Evolutionary conservation across 768 basidiomycete species (phyloP).

Genomic region (Lentinula lateritia): DNA sequence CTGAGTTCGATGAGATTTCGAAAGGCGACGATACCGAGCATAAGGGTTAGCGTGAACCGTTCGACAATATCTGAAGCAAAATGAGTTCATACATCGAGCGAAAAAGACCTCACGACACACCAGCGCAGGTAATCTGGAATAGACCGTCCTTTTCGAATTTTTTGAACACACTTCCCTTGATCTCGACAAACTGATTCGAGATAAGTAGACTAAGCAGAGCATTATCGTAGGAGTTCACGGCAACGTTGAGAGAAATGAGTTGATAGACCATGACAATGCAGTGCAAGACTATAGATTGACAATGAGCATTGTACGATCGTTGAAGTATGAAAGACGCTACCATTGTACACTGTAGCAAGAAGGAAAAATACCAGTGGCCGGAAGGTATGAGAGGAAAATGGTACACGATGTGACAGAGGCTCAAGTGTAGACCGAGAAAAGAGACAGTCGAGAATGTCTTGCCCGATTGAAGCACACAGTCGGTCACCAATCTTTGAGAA

Average conservation of each 20-base stretch:
- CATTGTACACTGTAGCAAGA: conserved; percentile 76
- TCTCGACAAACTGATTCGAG: conserved; percentile 98
- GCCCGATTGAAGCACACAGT: conserved; percentile 92
- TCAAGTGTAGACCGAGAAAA: conserved; percentile 90
- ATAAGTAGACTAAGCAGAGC: conserved; percentile 89
- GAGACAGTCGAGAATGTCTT: conserved; percentile 93
- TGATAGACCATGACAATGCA: conserved; percentile 95
- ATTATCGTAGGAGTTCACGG: conserved; percentile 97
- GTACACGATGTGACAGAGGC: conserved; percentile 56
- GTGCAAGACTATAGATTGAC: conserved; percentile 59
- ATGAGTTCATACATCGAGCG: not conserved
- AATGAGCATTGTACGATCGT: not conserved
- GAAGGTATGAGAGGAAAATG: conserved; percentile 59
- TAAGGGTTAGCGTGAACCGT: conserved; percentile 85
- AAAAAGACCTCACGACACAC: conserved; percentile 31
- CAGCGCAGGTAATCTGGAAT: conserved; percentile 97
- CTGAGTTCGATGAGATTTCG: conserved; percentile 93
- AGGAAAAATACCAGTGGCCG: conserved; percentile 81
- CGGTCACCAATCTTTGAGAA: conserved; percentile 81
- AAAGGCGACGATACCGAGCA: conserved; percentile 88
- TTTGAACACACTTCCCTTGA: conserved; percentile 99
- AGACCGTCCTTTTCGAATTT: conserved; percentile 98
- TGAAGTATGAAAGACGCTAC: conserved; percentile 35
- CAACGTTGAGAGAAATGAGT: conserved; percentile 90
- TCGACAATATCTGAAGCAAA: conserved; percentile 82